Percentiles rank a stretch among this genome's conserved stretches.
Conservation (phyloP, 129 eudicot species). For the Centella asiatica region DNA sequence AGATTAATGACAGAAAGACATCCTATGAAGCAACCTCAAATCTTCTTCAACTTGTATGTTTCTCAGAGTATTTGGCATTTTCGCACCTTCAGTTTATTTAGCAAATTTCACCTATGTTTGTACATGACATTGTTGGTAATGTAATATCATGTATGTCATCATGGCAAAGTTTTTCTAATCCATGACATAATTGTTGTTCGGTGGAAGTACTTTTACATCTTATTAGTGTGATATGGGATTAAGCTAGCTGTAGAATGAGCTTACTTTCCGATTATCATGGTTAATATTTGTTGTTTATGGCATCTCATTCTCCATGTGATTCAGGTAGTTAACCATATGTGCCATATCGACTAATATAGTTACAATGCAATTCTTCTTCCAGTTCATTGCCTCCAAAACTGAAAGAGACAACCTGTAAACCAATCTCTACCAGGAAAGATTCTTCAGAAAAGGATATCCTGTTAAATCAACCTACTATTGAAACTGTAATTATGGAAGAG, state of each 20-base stretch:
- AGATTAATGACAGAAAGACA: too few species aligned
- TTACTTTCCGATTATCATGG: too few species aligned
- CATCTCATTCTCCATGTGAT: not conserved
- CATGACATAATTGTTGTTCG: not conserved
- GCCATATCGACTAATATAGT: slow-evolving; percentile 5
- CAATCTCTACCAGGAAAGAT: slow-evolving; percentile 24
- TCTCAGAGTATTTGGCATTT: not conserved
- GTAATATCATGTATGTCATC: not conserved
- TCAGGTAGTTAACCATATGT: not conserved
- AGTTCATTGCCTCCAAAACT: slow-evolving; percentile 57
- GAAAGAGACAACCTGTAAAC: slow-evolving; percentile 33
- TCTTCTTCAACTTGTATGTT: too few species aligned
- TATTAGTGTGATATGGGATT: not conserved
- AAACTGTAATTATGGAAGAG: slow-evolving; percentile 21
- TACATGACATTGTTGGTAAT: not conserved
- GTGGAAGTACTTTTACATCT: not conserved
- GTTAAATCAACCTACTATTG: slow-evolving; percentile 16
- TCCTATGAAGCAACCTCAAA: too few species aligned
- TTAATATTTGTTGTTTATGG: too few species aligned
- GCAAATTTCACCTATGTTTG: not conserved
- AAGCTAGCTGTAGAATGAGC: not conserved
- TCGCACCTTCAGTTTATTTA: not conserved
- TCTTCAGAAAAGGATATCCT: slow-evolving; percentile 13
- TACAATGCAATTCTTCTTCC: too few species aligned
- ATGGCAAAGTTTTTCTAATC: not conserved